These are phyloP conservation scores for Lactifluus hygrophoroides DNA, from an alignment of 768 basidiomycete genomes.

Conservation along the genomic window DNA sequence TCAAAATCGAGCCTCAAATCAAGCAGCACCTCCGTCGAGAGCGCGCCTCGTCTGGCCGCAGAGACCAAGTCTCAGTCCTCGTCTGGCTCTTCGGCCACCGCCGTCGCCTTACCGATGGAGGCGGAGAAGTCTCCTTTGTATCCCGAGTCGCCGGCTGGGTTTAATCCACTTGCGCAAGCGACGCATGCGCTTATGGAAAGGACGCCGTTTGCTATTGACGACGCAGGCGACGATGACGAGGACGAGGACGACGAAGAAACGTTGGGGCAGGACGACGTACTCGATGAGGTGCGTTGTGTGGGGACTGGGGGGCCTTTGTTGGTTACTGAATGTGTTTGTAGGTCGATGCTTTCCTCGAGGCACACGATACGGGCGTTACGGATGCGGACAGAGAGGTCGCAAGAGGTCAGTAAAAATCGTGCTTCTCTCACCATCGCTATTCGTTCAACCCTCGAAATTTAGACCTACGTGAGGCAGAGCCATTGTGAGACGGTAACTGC, in stretches of 20 bases:
- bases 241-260: slow-evolving; percentile 47
- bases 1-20: slow-evolving; percentile 44
- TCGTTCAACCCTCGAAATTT: not conserved
- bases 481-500: not conserved
- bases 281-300: slow-evolving; percentile 66
- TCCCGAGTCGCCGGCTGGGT: slow-evolving; percentile 24
- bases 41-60: slow-evolving; percentile 25
- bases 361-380: slow-evolving; percentile 78
- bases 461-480: slow-evolving; percentile 9
- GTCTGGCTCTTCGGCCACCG: slow-evolving; percentile 14
- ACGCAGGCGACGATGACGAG: slow-evolving; percentile 78
- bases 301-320: not conserved
- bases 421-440: not conserved
- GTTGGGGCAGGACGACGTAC: slow-evolving; percentile 64
- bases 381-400: slow-evolving; percentile 73
- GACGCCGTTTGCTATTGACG: slow-evolving; percentile 95
- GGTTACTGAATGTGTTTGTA: slow-evolving; percentile 22
- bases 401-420: slow-evolving; percentile 44
- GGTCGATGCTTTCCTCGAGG: slow-evolving; percentile 93
- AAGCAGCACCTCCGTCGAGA: slow-evolving; percentile 22
- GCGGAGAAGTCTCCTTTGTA: slow-evolving; percentile 17
- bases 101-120: slow-evolving; percentile 44
- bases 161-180: slow-evolving; percentile 59
- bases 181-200: slow-evolving; percentile 76
- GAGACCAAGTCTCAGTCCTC: not conserved